These are phyloP conservation scores for Geranomyces michiganensis DNA, from an alignment of 192 early-diverging fungal species.

Conservation along the genomic window DNA sequence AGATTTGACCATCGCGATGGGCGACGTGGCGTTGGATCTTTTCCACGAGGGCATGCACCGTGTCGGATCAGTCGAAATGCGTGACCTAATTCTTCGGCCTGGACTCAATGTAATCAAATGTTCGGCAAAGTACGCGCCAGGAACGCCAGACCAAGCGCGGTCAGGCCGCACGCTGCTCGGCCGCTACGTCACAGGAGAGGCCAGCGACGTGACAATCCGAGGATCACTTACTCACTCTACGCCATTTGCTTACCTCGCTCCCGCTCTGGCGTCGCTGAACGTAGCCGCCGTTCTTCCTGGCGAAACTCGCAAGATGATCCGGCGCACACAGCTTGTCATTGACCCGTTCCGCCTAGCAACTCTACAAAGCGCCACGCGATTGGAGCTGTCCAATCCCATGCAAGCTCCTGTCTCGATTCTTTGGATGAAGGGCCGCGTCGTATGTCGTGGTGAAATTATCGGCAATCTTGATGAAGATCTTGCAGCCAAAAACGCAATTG, in stretches of 20 bases:
- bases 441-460: conserved; percentile 21
- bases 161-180: conserved; percentile 26
- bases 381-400: conserved; percentile 29
- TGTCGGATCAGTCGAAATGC: conserved; percentile 27
- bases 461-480: conserved; percentile 27
- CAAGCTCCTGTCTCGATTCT: conserved; percentile 22
- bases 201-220: conserved; percentile 6
- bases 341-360: conserved; percentile 26
- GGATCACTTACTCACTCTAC: conserved; percentile 22
- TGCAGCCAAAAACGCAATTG: neutral
- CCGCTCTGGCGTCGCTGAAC: conserved; percentile 14
- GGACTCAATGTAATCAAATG: conserved; percentile 14
- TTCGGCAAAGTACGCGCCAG: conserved; percentile 16
- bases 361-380: conserved; percentile 15
- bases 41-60: conserved; percentile 21
- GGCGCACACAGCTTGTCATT: conserved; percentile 25
- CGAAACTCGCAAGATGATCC: conserved; percentile 30
- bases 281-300: conserved; percentile 22
- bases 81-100: conserved; percentile 16
- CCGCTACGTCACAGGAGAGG: conserved; percentile 14
- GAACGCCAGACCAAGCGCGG: neutral
- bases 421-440: conserved; percentile 33
- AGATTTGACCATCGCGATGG: conserved; percentile 20
- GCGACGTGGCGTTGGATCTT: conserved; percentile 19
- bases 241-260: conserved; percentile 20